phyloP scores from a whole-genome alignment of 495 filamentous ascomycete species.

The Tuber borchii region DNA sequence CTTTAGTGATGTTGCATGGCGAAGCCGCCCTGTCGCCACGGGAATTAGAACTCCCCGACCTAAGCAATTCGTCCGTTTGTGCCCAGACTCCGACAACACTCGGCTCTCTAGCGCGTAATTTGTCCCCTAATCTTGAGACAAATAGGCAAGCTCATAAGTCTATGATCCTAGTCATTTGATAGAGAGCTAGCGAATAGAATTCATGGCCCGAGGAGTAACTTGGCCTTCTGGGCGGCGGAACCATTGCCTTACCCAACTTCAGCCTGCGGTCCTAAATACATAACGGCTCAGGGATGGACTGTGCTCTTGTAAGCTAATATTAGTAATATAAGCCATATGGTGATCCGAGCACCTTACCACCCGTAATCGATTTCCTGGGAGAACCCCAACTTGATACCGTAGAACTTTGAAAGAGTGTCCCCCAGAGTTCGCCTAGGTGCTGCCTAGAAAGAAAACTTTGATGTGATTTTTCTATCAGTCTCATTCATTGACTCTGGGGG shows the following conservation, averaged over 20 bases:
- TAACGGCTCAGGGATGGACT: background rate
- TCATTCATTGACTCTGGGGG: background rate
- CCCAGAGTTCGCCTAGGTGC: background rate
- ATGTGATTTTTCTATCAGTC: background rate
- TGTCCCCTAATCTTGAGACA: background rate
- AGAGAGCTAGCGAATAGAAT: background rate
- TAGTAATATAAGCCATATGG: background rate
- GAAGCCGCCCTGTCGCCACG: background rate
- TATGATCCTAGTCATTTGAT: background rate
- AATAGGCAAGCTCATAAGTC: background rate
- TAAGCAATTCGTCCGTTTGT: background rate
- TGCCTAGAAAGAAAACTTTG: background rate
- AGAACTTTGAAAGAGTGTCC: background rate
- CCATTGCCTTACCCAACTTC: too few relatives aligned
- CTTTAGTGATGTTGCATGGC: background rate
- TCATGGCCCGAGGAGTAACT: background rate
- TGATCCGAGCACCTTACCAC: background rate
- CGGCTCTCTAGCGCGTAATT: background rate
- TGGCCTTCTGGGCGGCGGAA: background rate
- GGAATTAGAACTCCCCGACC: background rate
- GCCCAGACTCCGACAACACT: background rate
- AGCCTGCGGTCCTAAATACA: background rate
- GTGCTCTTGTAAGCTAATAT: background rate
- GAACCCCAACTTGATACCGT: background rate
- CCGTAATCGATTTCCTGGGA: background rate